phyloP scores from a whole-genome alignment of 1,284 basidiomycete genomes.

The Taiwanofungus camphoratus region DNA sequence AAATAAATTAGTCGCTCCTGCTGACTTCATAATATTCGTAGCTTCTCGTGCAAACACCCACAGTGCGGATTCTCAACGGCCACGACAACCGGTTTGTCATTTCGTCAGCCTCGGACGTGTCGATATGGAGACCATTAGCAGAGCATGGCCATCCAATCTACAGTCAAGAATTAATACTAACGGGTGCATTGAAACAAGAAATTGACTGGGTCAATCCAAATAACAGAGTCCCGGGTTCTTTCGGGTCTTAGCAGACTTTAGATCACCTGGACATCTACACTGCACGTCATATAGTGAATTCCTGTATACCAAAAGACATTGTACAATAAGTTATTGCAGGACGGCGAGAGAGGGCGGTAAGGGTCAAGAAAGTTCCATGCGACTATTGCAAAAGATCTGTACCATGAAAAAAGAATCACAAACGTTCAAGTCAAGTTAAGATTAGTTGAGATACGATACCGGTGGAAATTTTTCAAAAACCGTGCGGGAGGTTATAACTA shows the following conservation, averaged over 20 bases:
- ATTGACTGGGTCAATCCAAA: slow-evolving; percentile 51
- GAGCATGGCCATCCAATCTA: slow-evolving; percentile 54
- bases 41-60: slow-evolving; percentile 47
- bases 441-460: too few species aligned
- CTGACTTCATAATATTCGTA: slow-evolving; percentile 16
- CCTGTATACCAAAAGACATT: too few species aligned
- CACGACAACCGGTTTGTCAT: slow-evolving; percentile 51
- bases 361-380: too few species aligned
- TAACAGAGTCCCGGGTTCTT: slow-evolving; percentile 18
- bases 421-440: too few species aligned
- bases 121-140: slow-evolving; percentile 55
- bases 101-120: slow-evolving; percentile 53
- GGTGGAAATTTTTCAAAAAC: too few species aligned
- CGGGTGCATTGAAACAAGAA: slow-evolving; percentile 56
- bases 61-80: slow-evolving; percentile 46
- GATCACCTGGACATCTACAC: too few species aligned
- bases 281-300: too few species aligned
- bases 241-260: not conserved
- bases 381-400: too few species aligned
- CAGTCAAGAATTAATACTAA: slow-evolving; percentile 59
- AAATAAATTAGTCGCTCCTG: not conserved
- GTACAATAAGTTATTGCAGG: too few species aligned
- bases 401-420: too few species aligned
- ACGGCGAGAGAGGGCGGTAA: too few species aligned
- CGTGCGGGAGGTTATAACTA: too few species aligned